Conservation (phyloP, 2,329 filamentous ascomycete species). For the Davidsoniella eucalypti region DNA sequence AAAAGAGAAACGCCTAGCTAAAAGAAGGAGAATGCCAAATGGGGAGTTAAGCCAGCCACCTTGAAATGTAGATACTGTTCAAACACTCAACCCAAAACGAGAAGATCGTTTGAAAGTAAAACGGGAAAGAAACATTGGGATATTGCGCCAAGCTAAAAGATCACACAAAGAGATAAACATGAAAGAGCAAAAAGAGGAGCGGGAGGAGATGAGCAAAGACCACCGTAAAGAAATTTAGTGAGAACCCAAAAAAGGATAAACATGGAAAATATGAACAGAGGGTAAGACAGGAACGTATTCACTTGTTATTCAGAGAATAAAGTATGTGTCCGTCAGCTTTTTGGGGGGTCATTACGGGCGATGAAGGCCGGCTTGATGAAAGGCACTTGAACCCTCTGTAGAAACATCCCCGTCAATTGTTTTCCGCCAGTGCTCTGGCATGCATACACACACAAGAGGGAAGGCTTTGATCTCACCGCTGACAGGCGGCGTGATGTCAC, state of each 20-base stretch:
- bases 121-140: neutral
- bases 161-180: neutral
- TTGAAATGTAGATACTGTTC: too few relatives aligned
- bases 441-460: constrained; percentile 86
- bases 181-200: neutral
- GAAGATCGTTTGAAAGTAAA: too few relatives aligned
- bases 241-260: neutral
- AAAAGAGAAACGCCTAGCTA: too few relatives aligned
- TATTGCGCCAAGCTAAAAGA: neutral
- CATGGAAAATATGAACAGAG: neutral
- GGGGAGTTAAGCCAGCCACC: too few relatives aligned
- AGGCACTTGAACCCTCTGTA: constrained; percentile 38
- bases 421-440: constrained; percentile 91
- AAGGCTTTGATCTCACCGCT: constrained; percentile 91
- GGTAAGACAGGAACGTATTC: neutral
- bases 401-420: constrained; percentile 82
- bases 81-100: too few relatives aligned
- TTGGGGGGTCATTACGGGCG: neutral
- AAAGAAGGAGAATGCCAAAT: too few relatives aligned
- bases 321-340: neutral
- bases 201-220: neutral
- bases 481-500: constrained; percentile 44
- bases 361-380: neutral
- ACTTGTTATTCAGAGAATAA: neutral
- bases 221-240: neutral